phyloP scores from a whole-genome alignment of 768 basidiomycete species.

The Daedalea quercina region DNA sequence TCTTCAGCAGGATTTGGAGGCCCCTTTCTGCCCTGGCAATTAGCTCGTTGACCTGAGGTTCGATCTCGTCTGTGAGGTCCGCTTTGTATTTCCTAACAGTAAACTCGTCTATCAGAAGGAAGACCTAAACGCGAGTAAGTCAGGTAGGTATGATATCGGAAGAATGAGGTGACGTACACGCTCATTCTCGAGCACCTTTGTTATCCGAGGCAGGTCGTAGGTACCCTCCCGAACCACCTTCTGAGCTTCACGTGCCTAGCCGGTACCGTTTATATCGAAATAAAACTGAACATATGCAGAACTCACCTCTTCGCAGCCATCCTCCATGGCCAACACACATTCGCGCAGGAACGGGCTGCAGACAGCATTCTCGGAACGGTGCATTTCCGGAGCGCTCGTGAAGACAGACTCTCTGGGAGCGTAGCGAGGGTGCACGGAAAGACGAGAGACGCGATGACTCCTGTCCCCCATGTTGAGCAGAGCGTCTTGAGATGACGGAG shows the following conservation, averaged over 20 bases:
- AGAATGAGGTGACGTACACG: constrained; percentile 33
- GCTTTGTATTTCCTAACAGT: constrained; percentile 71
- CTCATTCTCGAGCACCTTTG: constrained; percentile 58
- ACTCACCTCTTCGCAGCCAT: constrained; percentile 74
- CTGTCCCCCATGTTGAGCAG: constrained; percentile 11
- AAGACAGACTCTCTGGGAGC: constrained; percentile 61
- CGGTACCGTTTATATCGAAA: too few relatives aligned
- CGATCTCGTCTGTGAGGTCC: constrained; percentile 72
- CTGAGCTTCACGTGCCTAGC: constrained; percentile 70
- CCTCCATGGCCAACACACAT: constrained; percentile 73
- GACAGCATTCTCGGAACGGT: constrained; percentile 57
- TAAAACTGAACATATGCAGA: neutral
- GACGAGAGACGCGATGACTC: constrained; percentile 34
- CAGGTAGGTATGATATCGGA: neutral
- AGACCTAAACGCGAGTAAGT: constrained; percentile 29
- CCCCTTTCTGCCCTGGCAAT: constrained; percentile 67
- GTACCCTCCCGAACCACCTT: constrained; percentile 64
- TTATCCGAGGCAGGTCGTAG: constrained; percentile 65
- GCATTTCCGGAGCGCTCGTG: constrained; percentile 55
- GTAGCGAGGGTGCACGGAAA: constrained; percentile 38
- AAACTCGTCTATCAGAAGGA: constrained; percentile 65
- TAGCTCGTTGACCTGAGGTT: constrained; percentile 73
- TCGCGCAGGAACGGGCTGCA: constrained; percentile 70
- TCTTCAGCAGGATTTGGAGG: constrained; percentile 51
- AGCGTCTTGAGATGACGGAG: neutral